These are phyloP conservation scores for Prunus fruticosa DNA, from an alignment of 306 rosid genomes.

Conservation along the genomic window DNA sequence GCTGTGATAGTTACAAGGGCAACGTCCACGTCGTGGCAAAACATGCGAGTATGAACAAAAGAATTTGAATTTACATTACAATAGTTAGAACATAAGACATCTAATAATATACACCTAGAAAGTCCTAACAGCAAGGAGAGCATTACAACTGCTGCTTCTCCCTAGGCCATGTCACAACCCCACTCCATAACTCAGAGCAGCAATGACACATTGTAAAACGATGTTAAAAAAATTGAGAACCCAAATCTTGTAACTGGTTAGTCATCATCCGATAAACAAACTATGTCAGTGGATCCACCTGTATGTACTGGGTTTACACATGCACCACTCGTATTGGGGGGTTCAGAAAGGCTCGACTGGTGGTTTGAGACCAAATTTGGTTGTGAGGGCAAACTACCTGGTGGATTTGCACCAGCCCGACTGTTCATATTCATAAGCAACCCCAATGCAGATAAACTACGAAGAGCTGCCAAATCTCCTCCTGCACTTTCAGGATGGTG, in stretches of 20 bases:
- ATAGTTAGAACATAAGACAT: neutral
- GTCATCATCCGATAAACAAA: conserved; percentile 83
- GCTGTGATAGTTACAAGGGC: neutral
- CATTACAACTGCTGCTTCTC: neutral
- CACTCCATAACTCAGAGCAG: neutral
- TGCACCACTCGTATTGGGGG: conserved; percentile 14
- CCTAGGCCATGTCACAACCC: conserved; percentile 10
- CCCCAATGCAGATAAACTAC: conserved; percentile 29
- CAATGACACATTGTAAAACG: neutral
- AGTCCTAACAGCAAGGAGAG: neutral
- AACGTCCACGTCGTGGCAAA: no score
- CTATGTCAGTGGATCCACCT: conserved; percentile 38
- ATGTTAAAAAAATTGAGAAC: neutral
- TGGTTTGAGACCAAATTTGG: conserved; percentile 22
- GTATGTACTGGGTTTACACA: conserved; percentile 28
- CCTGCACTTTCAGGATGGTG: conserved; percentile 18
- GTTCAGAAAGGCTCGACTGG: conserved; percentile 16
- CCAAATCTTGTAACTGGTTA: conserved; percentile 27
- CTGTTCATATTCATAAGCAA: conserved; percentile 23
- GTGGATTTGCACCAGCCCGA: conserved; percentile 29
- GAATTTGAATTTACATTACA: conserved; percentile 1
- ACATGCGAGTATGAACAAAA: neutral
- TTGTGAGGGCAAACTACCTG: conserved; percentile 13
- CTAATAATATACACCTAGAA: neutral
- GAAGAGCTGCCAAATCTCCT: conserved; percentile 23